Evolutionary conservation across 2,329 filamentous ascomycete species (phyloP).

Genomic region (Pseudogymnoascus sp.): DNA sequence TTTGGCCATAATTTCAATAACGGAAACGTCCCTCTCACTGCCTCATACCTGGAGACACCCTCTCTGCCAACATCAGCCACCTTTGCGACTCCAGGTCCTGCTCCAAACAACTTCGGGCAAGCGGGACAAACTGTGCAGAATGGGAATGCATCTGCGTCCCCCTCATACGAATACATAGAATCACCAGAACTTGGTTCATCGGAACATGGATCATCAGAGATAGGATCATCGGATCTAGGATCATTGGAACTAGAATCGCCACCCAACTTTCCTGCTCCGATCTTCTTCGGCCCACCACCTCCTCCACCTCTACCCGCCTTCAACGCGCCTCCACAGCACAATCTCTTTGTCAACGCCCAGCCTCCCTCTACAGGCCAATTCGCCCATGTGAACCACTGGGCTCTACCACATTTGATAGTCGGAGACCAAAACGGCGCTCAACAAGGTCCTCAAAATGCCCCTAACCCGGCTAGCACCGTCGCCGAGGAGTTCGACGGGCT

Average conservation of each 20-base stretch:
- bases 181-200: not conserved
- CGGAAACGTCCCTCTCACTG: not conserved
- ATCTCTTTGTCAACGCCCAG: not conserved
- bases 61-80: not conserved
- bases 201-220: no score
- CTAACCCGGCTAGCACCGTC: not conserved
- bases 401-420: not conserved
- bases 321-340: not conserved
- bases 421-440: not conserved
- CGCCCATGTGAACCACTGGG: not conserved
- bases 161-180: not conserved
- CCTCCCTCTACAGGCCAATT: not conserved
- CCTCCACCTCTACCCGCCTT: not conserved
- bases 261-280: not conserved
- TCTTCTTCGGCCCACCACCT: slow-evolving; percentile 3
- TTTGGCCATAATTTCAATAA: not conserved
- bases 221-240: no score
- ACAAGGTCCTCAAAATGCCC: not conserved
- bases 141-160: not conserved
- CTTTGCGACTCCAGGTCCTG: not conserved
- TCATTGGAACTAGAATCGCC: not conserved
- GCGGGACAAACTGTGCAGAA: not conserved
- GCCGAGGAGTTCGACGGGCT: not conserved
- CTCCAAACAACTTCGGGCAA: not conserved
- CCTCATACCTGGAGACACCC: not conserved